A percentile compares a stretch with the other conserved stretches of the same genome.
Conservation (phyloP, 495 filamentous ascomycete species). For the Clavariopsis aquatica region DNA sequence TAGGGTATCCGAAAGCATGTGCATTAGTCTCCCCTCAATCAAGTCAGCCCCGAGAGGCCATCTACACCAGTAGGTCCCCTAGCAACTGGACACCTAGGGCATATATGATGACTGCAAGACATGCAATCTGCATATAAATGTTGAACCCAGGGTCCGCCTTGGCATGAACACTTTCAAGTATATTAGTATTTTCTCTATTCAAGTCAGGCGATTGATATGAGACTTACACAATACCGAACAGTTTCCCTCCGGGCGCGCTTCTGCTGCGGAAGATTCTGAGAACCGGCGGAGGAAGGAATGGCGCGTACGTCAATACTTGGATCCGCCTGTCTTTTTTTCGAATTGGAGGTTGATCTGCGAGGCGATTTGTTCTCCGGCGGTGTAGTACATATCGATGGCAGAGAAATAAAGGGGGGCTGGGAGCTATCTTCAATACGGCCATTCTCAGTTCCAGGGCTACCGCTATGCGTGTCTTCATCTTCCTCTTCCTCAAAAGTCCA, state of each 20-base stretch:
- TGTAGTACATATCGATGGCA: not conserved
- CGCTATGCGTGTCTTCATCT: not conserved
- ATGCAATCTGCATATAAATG: conserved; percentile 13
- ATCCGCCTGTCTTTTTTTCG: not conserved
- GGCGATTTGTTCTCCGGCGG: not conserved
- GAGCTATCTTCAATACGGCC: too few relatives aligned
- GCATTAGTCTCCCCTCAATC: not conserved
- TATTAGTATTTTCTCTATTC: too few relatives aligned
- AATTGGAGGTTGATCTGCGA: not conserved
- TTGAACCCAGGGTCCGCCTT: conserved; percentile 8
- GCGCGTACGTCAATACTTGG: not conserved
- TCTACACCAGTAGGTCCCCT: not conserved
- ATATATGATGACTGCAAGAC: conserved; percentile 10
- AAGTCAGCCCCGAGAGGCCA: not conserved
- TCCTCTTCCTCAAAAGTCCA: conserved; percentile 29
- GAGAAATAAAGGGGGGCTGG: too few relatives aligned
- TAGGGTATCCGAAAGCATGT: not conserved
- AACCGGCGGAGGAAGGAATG: not conserved
- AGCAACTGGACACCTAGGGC: not conserved
- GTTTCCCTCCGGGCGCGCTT: conserved; percentile 10
- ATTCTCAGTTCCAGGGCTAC: not conserved
- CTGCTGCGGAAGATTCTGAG: not conserved
- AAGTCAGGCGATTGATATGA: not conserved
- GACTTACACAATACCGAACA: conserved; percentile 22
- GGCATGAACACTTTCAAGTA: conserved; percentile 5